Base-by-base conservation (phyloP, 2,329 filamentous ascomycete species). In the Sarocladiaceae sp. region DNA sequence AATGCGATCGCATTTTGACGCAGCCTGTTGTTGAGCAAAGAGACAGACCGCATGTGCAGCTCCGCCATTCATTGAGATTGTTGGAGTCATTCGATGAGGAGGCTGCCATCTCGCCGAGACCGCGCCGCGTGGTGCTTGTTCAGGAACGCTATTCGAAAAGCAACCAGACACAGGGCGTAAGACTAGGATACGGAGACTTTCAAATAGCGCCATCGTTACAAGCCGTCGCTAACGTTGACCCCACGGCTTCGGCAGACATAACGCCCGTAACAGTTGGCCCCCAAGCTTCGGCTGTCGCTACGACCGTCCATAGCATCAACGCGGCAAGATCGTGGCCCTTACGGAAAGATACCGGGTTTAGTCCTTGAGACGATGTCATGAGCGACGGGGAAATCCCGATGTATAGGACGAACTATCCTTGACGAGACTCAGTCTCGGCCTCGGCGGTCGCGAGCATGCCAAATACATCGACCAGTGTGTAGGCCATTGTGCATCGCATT, bases 11-110 rank as follows among this genome's bases (percentile, higher is more conserved):
- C 11, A 15, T 39, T 19, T 4, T 39, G 11, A 10, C 4, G 18
- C 33, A 24, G 20, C 18, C 18, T 12, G 34, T n/a, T n/a, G n/a
- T n/a, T n/a, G n/a, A n/a, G n/a, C n/a, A n/a, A n/a, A n/a, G n/a
- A n/a, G n/a, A n/a, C n/a, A n/a, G n/a, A n/a, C n/a, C n/a, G n/a
- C n/a, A n/a, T n/a, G n/a, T n/a, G n/a, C n/a, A n/a, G n/a, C n/a
- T n/a, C n/a, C n/a, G n/a, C n/a, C 34, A 15, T 23, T 39, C 6
- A 39, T 24, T 41, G 37, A n/a, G 37, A 41, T 41, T 41, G 37
- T 41, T 41, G 29, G 23, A 41, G 29, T 15, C 4, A 24, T 12
- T 41, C 6, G 19, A 19, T 15, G 19, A 18, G n/a, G n/a, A n/a
- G 21, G 7, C n/a, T 5, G 20, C 21, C 19, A 27, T 27, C 19